Evolutionary conservation across 2,329 filamentous ascomycete species (phyloP).

Genomic region (Iodosphaeria phyllophila): DNA sequence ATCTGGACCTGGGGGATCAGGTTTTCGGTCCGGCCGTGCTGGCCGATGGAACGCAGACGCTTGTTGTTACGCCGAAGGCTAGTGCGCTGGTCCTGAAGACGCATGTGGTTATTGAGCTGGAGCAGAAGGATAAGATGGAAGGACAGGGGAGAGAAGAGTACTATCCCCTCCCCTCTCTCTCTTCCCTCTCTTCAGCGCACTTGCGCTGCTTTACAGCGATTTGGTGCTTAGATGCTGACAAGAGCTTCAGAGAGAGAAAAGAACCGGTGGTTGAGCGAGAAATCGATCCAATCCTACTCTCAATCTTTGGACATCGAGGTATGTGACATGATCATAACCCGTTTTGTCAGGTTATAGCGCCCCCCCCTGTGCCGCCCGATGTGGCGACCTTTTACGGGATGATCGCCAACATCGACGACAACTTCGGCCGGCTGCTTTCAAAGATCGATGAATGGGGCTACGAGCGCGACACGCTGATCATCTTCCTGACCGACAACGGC

Average conservation of each 20-base stretch:
- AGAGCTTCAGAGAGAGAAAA: conserved; percentile 7
- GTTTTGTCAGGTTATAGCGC: too few species aligned
- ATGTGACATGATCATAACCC: too few species aligned
- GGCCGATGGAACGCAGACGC: conserved; percentile 77
- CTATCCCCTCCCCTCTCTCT: too few species aligned
- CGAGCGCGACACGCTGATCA: too few species aligned
- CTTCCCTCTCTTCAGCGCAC: background rate
- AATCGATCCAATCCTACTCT: conserved; percentile 59
- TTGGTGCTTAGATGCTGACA: too few species aligned
- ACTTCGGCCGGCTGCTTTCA: too few species aligned
- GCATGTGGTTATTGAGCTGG: conserved; percentile 75
- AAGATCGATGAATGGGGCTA: too few species aligned
- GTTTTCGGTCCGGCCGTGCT: conserved; percentile 70
- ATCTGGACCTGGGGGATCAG: conserved; percentile 52
- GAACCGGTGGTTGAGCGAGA: conserved; percentile 16
- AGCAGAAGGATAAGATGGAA: conserved; percentile 33
- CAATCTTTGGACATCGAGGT: conserved; percentile 65
- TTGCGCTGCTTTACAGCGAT: conserved; percentile 5
- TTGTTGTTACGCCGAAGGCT: conserved; percentile 67
- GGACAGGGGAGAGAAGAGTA: too few species aligned
- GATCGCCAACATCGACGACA: too few species aligned
- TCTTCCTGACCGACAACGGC: too few species aligned
- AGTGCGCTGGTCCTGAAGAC: conserved; percentile 65
- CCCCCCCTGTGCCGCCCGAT: too few species aligned
- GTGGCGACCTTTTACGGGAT: too few species aligned